phyloP scores from a whole-genome alignment of 257 asterid genomes.

The Perilla frutescens region DNA sequence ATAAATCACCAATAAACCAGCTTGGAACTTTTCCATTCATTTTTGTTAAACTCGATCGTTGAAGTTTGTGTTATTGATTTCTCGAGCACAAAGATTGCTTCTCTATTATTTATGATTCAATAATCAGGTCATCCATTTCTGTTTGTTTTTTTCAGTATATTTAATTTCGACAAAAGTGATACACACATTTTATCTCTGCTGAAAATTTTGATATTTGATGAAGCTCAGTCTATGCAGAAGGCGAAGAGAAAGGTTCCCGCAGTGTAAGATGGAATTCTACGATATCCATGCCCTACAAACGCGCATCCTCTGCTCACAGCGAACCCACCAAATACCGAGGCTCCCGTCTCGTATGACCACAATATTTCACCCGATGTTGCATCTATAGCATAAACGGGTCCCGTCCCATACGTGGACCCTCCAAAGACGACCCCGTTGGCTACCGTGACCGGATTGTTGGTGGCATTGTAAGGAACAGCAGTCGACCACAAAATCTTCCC shows the following conservation, averaged over 20 bases:
- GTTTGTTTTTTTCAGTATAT: no score
- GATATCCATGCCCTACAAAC: conserved; percentile 57
- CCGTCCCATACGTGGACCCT: conserved; percentile 48
- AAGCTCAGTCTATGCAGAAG: conserved; percentile 38
- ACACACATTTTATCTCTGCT: no score
- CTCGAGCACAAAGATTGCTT: no score
- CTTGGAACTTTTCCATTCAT: no score
- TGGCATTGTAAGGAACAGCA: conserved; percentile 51
- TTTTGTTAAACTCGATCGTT: no score
- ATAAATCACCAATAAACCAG: no score
- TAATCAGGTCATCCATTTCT: no score
- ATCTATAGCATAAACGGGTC: conserved; percentile 51
- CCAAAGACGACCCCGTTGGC: conserved; percentile 58
- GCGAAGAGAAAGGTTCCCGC: conserved; percentile 59
- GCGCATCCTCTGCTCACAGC: conserved; percentile 60
- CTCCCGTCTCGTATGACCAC: conserved; percentile 58
- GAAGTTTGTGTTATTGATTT: no score
- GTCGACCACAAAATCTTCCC: conserved; percentile 64
- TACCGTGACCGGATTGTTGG: conserved; percentile 46
- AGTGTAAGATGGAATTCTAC: conserved; percentile 17
- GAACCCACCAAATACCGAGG: conserved; percentile 54
- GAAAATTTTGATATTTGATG: no score
- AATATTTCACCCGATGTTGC: conserved; percentile 49
- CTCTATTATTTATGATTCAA: no score
- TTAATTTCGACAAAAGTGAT: not conserved